Evolutionary conservation across 352 stramenopile genomes (phyloP).

Genomic region (Blastocystis sp.): DNA sequence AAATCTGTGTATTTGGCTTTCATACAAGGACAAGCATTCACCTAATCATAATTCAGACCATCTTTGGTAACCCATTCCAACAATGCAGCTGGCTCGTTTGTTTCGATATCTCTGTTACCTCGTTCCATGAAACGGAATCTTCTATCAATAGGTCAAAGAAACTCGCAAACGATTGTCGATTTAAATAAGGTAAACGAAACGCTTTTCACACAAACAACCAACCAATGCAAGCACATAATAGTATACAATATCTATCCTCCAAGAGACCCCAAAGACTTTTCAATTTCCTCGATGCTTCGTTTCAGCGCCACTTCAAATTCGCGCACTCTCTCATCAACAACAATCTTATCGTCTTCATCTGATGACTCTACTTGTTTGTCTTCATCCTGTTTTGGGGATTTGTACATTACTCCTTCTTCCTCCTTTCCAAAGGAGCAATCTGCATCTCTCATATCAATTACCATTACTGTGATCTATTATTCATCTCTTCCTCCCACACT

Average conservation of each 20-base stretch:
- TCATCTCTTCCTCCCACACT: neutral
- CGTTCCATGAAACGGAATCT: neutral
- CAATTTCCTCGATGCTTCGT: slow-evolving; percentile 13
- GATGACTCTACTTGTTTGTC: neutral
- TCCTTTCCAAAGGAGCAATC: neutral
- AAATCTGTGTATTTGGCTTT: neutral
- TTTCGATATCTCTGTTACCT: neutral
- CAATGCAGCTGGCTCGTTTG: neutral
- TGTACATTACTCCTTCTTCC: neutral
- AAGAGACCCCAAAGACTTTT: neutral
- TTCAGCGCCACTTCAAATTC: slow-evolving; percentile 11
- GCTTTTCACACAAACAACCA: slow-evolving; percentile 11
- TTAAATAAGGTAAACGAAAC: too few relatives aligned
- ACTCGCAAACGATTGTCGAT: neutral
- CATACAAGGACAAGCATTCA: slow-evolving; percentile 17
- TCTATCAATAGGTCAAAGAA: neutral
- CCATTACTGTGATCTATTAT: slow-evolving; percentile 71
- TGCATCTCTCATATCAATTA: slow-evolving; percentile 75
- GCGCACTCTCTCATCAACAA: neutral
- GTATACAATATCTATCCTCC: slow-evolving; percentile 2
- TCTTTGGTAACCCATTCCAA: slow-evolving; percentile 11
- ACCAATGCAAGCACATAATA: neutral
- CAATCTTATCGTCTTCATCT: neutral
- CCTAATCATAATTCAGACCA: neutral
- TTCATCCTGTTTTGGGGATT: neutral